These are phyloP conservation scores for Thozetella sp. DNA, from an alignment of 495 filamentous ascomycete species.

Conservation along the genomic window DNA sequence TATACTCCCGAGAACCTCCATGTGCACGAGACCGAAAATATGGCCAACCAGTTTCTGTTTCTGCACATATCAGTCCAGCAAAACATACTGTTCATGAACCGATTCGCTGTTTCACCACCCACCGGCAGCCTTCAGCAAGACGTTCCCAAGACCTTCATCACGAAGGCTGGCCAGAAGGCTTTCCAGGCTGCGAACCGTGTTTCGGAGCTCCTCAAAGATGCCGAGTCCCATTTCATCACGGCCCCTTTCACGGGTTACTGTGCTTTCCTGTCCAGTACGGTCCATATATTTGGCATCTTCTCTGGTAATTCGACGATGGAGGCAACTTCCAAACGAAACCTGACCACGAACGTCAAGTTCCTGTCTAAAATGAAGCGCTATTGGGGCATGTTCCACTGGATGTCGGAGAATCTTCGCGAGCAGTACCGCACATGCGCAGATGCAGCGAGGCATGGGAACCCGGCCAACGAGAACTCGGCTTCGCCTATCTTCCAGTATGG, in stretches of 20 bases:
- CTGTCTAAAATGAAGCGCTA: conserved; percentile 93
- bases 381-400: conserved; percentile 98
- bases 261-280: conserved; percentile 87
- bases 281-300: conserved; percentile 92
- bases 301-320: conserved; percentile 74
- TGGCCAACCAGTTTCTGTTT: conserved; percentile 93
- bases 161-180: conserved; percentile 72
- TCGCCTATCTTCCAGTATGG: conserved; percentile 90
- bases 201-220: conserved; percentile 79
- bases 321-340: conserved; percentile 76
- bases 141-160: conserved; percentile 79
- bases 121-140: conserved; percentile 68
- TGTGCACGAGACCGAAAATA: conserved; percentile 77
- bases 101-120: conserved; percentile 79
- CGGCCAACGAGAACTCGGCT: conserved; percentile 50
- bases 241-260: conserved; percentile 95
- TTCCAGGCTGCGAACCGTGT: conserved; percentile 90
- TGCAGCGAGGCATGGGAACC: conserved; percentile 57
- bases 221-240: conserved; percentile 76
- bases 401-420: conserved; percentile 90
- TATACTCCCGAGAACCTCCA: conserved; percentile 85
- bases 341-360: conserved; percentile 89
- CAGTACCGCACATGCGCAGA: conserved; percentile 87
- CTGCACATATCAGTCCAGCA: conserved; percentile 89
- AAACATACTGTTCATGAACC: conserved; percentile 86